phyloP scores from a whole-genome alignment of 2,329 filamentous ascomycete species.

The Phyllosticta paracitricarpa region DNA sequence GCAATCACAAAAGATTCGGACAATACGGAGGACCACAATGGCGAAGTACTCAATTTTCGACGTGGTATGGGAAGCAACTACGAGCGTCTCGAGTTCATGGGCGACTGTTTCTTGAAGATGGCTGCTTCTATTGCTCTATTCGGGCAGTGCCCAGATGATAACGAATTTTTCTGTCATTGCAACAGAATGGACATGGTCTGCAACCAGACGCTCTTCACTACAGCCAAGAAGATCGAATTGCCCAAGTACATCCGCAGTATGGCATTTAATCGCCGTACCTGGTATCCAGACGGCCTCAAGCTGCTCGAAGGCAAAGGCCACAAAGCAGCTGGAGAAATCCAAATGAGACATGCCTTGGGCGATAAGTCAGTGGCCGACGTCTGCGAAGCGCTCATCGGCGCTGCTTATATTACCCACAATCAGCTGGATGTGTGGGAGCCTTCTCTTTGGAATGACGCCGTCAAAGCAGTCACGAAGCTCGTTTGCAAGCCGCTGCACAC shows the following conservation, averaged over 20 bases:
- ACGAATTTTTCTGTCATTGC: constrained; percentile 83
- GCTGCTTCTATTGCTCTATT: constrained; percentile 84
- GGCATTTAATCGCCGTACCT: constrained; percentile 63
- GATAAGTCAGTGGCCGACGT: constrained; percentile 93
- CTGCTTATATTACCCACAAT: constrained; percentile 54
- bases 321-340: constrained; percentile 35
- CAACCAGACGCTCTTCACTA: constrained; percentile 80
- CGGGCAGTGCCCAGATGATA: constrained; percentile 61
- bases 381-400: constrained; percentile 87
- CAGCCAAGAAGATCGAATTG: constrained; percentile 56
- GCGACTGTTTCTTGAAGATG: constrained; percentile 92
- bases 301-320: constrained; percentile 62
- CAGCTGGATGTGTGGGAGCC: constrained; percentile 30
- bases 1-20: constrained; percentile 90
- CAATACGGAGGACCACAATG: constrained; percentile 62
- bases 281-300: constrained; percentile 77
- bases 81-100: constrained; percentile 85
- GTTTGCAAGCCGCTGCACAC: constrained; percentile 60
- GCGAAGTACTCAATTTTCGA: constrained; percentile 62
- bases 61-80: constrained; percentile 90
- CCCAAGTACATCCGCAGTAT: constrained; percentile 75
- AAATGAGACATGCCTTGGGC: constrained; percentile 55
- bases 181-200: constrained; percentile 84
- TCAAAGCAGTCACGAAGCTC: constrained; percentile 57
- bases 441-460: constrained; percentile 48